Percentiles rank a stretch among this genome's conserved stretches.
phyloP scores from a whole-genome alignment of 768 basidiomycete genomes.

The Tricholoma matsutake region DNA sequence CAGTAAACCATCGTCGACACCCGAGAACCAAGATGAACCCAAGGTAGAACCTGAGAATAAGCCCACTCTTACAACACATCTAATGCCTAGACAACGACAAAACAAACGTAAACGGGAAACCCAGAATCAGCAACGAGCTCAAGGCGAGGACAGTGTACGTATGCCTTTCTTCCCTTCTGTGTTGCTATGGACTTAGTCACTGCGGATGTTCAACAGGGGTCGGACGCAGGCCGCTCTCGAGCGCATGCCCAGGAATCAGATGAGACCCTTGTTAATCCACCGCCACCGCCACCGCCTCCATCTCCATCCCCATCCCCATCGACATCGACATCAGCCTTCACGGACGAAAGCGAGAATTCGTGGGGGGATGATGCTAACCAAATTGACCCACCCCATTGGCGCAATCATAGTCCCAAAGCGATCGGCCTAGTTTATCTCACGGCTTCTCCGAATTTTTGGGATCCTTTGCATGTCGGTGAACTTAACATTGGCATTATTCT shows the following conservation, averaged over 20 bases:
- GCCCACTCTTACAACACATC: not conserved
- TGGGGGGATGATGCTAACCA: not conserved
- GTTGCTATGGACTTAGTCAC: not conserved
- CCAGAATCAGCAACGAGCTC: not conserved
- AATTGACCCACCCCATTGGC: not conserved
- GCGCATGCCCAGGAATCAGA: not conserved
- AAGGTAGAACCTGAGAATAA: not conserved
- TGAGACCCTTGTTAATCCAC: not conserved
- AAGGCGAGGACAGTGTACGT: not conserved
- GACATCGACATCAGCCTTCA: not conserved
- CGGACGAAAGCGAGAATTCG: too few species aligned
- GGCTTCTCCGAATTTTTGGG: constrained; percentile 25
- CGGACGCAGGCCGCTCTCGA: not conserved
- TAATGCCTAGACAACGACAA: not conserved
- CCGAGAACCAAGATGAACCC: not conserved
- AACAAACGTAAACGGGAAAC: not conserved
- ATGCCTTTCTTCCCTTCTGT: not conserved
- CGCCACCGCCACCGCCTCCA: not conserved
- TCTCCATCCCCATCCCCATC: not conserved
- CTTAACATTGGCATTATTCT: constrained; percentile 57
- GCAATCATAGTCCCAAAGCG: constrained; percentile 4
- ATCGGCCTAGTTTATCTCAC: constrained; percentile 45
- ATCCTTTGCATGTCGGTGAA: constrained; percentile 38
- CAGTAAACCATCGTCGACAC: not conserved
- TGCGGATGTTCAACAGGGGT: not conserved